Evolutionary conservation across 768 basidiomycete species (phyloP), one percentile per base, ranked within the genome.

Genomic region (Chiua virens): DNA sequence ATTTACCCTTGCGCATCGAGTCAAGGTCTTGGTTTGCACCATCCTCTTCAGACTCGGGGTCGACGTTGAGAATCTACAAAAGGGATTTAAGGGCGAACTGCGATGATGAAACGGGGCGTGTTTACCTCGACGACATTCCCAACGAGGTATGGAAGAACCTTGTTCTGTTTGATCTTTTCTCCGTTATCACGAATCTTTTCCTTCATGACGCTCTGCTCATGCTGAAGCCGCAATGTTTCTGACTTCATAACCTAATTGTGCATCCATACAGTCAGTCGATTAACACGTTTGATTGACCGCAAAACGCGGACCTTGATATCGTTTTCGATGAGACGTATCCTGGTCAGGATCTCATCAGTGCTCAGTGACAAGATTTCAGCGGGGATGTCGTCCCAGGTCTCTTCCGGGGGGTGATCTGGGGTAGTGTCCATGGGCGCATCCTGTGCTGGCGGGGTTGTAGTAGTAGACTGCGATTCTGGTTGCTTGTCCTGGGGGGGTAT

Each of bases 111-210:
- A 23, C 11, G 3, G 17, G 32, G 18, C 30, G 18, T 17, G 14
- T 42, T 18, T 61, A 95, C 93, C 82, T 98, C 97, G 17, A 99
- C 93, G 32, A 99, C 92, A 64, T 98, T 97, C 15, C 89, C 93
- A 34, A 99, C 97, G 47, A 99, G 84, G 72, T 99, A 99, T 7
- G 97, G 97, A 38, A 99, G 75, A 13, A 97, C 93, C 73, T 98
- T 98, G 73, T 99, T 98, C 81, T 99, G 96, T 72, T 97, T 97
- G 58, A 99, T 91, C 75, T 98, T 98, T 73, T 97, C 93, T 41
- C 88, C 87, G 56, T 98, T 99, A 67, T 99, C 97, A 47, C 92
- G 85, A 65, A 99, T 97, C 80, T 96, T 97, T 78, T 98, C 95
- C 67, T 92, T 89, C 97, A 99, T 98, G 58, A 88, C 87, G 59